Percentiles rank a stretch among this genome's conserved stretches.
phyloP scores from a whole-genome alignment of 2,329 filamentous ascomycete genomes.

The Cladobotryum protrusum region DNA sequence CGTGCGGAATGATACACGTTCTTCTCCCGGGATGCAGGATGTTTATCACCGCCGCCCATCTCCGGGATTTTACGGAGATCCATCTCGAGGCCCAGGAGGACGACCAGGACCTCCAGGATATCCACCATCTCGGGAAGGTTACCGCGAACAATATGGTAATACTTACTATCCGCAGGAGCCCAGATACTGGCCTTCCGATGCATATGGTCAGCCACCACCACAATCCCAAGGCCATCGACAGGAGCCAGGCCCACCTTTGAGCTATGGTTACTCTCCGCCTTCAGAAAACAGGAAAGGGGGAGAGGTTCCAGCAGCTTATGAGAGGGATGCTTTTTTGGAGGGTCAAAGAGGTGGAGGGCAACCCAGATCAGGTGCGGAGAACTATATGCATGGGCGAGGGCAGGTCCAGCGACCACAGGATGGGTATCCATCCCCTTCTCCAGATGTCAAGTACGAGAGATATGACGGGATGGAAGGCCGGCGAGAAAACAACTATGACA shows the following conservation, averaged over 20 bases:
- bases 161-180: neutral
- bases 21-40: neutral
- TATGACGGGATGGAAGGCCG: neutral
- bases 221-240: neutral
- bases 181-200: neutral
- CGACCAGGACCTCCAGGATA: neutral
- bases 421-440: neutral
- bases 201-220: neutral
- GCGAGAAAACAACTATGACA: neutral
- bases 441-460: slow-evolving; percentile 4
- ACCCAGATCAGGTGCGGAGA: neutral
- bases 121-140: neutral
- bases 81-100: neutral
- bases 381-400: neutral
- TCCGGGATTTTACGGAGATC: neutral
- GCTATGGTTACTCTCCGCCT: neutral
- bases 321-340: neutral
- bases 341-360: neutral
- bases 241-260: neutral
- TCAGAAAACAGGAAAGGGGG: neutral
- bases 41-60: neutral
- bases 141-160: neutral
- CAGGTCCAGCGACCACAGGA: neutral
- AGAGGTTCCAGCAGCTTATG: neutral
- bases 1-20: neutral